Base-by-base conservation (phyloP, 768 basidiomycete genomes). In the Calvatia gigantea region DNA sequence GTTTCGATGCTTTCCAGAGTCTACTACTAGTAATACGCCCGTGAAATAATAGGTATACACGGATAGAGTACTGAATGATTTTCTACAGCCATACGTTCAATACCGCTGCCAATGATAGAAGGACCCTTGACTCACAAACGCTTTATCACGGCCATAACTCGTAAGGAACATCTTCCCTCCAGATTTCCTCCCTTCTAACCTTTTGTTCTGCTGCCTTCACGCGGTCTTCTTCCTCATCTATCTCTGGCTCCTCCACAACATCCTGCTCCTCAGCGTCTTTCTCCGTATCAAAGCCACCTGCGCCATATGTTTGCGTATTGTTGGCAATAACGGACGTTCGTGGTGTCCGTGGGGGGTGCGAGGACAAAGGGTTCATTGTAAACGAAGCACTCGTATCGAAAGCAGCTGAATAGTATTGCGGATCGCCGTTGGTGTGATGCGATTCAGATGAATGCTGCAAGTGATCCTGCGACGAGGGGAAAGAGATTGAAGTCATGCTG, bases 51-150 rank as follows among this genome's bases (percentile, higher is more conserved):
- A 93, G 75, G 67, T 85, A 89, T 48, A 91, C 71, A 44, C 83
- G 82, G 58, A 94, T 81, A 21, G 87, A 80, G 67, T 93, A 94
- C 74, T 94, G 91, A 54, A 94, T 83, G 53, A 92, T 64, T 91
- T 94, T 94, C 91, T 93, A 48, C 43, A 2, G 5, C 28, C 1
- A 23, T 38, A 49, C 41, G n/a, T 48, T 31, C 55, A 11, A 21
- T 19, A 15, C 41, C 23, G 39, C 44, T 42, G 32, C 43, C 41
- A 29, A 6, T 14, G 15, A 17, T 25, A 51, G 33, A 25, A 12
- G 21, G 32, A 25, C 6, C n/a, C 42, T 25, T 44, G 38, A 79
- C 89, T 64, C 72, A 93, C 91, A 65, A 94, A 86, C 27, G 84
- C 83, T 73, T 94, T 94, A 70, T 94, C 91, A 62, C 91, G 78